Base-by-base conservation (phyloP, 768 basidiomycete genomes). In the Leccinum broughii region DNA sequence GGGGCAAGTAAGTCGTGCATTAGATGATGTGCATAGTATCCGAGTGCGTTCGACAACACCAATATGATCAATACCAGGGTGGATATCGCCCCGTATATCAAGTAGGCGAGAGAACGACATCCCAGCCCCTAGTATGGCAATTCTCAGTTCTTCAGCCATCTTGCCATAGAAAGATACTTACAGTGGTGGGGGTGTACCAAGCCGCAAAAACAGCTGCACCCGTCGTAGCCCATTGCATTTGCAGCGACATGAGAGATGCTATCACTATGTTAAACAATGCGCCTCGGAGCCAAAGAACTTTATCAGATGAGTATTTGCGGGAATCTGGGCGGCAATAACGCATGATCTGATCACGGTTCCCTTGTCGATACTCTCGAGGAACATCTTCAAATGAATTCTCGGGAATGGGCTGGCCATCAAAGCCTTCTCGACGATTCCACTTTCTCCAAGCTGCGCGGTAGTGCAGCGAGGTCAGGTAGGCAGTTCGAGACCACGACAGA, bases 181-280 rank as follows among this genome's bases (percentile, higher is more conserved):
- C 69, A 3, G 57, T 60, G 0, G 76, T 77, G 6, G 76, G 75
- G 0, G 72, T 76, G 30, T 61, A 72, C 62, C 46, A 48, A 22
- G 22, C 20, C 5, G 22, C 46, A 48, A 48, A 5, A 48, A 0
- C 3, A 8, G 46, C 46, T 6, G 46, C n/a, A 48, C n/a, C 20
- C 22, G 69, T 68, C 5, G 76, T 74, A 0, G 64, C 69, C 77
- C 72, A 77, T 55, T 77, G 75, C 20, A 77, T n/a, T 10, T 57
- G 58, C 14, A 77, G 41, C 10, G 74, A 57, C 46, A 72, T 64
- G 10, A 69, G 0, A 1, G 75, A 72, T 30, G 76, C 75, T 14
- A 71, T 28, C 10, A 67, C 6, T 56, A 76, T 70, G 44, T 76
- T 66, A 14, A 32, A 57, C 22, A 71, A 28, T 6, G 70, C 46